phyloP scores from a whole-genome alignment of 1,139 yeast species.

The Magnusiomyces clavatus region DNA sequence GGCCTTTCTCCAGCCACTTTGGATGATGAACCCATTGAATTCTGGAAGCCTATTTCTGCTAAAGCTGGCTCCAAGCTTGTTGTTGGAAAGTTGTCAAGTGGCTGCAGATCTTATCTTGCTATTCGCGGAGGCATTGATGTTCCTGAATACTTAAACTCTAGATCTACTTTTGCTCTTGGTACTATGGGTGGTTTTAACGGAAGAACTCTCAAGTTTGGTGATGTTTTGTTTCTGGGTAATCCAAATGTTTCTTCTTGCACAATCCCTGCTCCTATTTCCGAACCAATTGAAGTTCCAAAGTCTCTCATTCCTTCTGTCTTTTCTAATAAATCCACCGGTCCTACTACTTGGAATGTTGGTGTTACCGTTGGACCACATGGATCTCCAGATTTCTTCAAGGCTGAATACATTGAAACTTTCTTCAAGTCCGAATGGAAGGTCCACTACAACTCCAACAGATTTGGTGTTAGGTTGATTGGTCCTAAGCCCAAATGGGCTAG shows the following conservation, averaged over 20 bases:
- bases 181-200: constrained; percentile 94
- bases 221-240: constrained; percentile 78
- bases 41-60: constrained; percentile 65
- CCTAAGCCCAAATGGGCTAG: constrained; percentile 98
- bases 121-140: constrained; percentile 92
- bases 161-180: constrained; percentile 93
- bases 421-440: constrained; percentile 81
- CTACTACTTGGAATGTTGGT: constrained; percentile 74
- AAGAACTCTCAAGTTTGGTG: constrained; percentile 83
- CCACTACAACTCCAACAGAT: constrained; percentile 92
- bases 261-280: constrained; percentile 62
- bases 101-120: constrained; percentile 86
- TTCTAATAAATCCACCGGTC: constrained; percentile 19
- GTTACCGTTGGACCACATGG: constrained; percentile 98
- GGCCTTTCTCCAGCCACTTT: constrained; percentile 63
- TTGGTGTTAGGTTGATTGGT: constrained; percentile 90
- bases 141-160: constrained; percentile 88
- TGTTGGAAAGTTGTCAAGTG: constrained; percentile 72
- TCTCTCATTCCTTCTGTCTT: constrained; percentile 50
- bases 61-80: constrained; percentile 67
- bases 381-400: constrained; percentile 83
- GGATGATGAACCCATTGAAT: constrained; percentile 49
- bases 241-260: constrained; percentile 61
- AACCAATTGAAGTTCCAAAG: constrained; percentile 51
- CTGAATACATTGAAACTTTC: constrained; percentile 69